A percentile compares a stretch with the other conserved stretches of the same genome.
Conservation (phyloP, 306 rosid species). For the Quercus aquifolioides region DNA sequence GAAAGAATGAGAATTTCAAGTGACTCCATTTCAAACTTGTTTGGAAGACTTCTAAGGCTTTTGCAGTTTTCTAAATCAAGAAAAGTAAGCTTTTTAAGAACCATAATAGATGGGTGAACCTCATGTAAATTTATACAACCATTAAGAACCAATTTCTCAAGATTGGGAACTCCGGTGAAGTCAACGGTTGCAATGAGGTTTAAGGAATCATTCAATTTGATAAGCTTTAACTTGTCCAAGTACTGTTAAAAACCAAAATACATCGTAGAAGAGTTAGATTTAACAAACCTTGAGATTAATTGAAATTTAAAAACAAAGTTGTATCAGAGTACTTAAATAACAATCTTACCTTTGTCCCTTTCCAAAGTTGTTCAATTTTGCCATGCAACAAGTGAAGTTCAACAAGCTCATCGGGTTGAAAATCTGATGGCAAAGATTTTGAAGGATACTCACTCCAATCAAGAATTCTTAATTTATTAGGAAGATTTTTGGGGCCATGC, state of each 20-base stretch:
- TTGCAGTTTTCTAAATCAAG: neutral
- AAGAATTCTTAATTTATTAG: no score
- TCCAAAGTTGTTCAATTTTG: neutral
- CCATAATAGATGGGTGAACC: neutral
- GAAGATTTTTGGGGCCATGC: no score
- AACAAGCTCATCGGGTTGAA: no score
- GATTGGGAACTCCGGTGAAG: neutral
- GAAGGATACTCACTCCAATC: no score
- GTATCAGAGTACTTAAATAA: no score
- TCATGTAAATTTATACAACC: neutral
- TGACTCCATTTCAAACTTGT: slow-evolving; percentile 7
- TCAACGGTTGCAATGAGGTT: neutral
- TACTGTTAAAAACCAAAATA: neutral
- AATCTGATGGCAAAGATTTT: no score
- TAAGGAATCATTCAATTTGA: neutral
- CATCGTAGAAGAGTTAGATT: neutral
- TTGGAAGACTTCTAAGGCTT: neutral
- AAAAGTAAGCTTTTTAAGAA: neutral
- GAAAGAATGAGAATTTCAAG: slow-evolving; percentile 20
- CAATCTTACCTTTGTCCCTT: no score
- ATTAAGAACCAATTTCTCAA: neutral
- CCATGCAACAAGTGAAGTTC: no score
- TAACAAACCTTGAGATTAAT: no score
- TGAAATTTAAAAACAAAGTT: no score
- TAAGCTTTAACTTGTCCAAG: neutral